Evolutionary conservation across 2,329 filamentous ascomycete species (phyloP), one percentile per base, ranked within the genome.

Genomic region (Cercospora citrullina): DNA sequence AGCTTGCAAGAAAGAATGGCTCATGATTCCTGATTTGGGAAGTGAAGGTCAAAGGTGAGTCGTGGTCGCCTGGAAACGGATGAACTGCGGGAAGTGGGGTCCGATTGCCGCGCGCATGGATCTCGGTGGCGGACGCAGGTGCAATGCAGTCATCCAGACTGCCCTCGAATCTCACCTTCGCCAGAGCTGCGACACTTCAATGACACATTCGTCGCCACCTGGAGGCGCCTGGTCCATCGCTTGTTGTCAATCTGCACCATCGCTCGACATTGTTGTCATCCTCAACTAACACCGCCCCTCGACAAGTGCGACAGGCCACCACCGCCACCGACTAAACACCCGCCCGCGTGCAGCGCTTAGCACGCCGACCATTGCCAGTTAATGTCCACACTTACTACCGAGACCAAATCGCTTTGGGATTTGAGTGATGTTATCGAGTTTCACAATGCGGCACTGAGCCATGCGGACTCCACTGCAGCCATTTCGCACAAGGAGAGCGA

Each of bases 391-490:
- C 74, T 75, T 66, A 76, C 48, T n/a, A 53, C 77, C 16, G 68
- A 75, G 57, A 75, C 77, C 63, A 78, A 78, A 65, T 76, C 79
- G 53, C 48, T 53, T 16, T 84, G 83, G 83, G 81, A 83, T 73
- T 81, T 84, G 64, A 78, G 80, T 66, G 77, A 80, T n/a, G 81
- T 80, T 45, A 76, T 82, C 64, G 78, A 81, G 42, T 77, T 84
- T 42, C 78, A 82, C 71, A 77, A 78, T 66, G 74, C 73, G 26
- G 36, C 45, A 33, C 53, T 57, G 42, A 65, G 70, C 10, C 57
- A 64, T 16, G 63, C 65, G 12, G 45, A 57, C 45, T 30, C 39
- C 57, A 51, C 62, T 60, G 62, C 60, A n/a, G 21, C 59, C 45
- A 42, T 48, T 45, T 53, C 48, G n/a, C 59, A 45, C 4, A 33